Evolutionary conservation across 2,329 filamentous ascomycete species (phyloP).

Genomic region (Fusarium decemcellulare): DNA sequence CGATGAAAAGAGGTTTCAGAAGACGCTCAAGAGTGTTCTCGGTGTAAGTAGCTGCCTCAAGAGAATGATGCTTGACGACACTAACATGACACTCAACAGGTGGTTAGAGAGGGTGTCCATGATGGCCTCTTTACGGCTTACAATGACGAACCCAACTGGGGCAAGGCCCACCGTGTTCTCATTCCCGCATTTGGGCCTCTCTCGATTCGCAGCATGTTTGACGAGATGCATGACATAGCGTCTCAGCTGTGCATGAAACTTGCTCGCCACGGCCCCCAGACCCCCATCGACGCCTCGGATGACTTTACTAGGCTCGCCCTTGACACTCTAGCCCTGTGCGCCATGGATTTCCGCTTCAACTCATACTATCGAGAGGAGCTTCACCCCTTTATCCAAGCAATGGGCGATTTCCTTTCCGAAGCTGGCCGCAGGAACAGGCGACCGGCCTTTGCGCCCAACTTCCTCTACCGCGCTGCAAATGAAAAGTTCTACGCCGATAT

Average conservation of each 20-base stretch:
- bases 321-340: slow-evolving; percentile 79
- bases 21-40: slow-evolving; percentile 66
- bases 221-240: slow-evolving; percentile 78
- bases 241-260: slow-evolving; percentile 77
- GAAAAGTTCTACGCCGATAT: slow-evolving; percentile 70
- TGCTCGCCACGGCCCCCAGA: slow-evolving; percentile 72
- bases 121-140: slow-evolving; percentile 77
- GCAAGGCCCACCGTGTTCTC: slow-evolving; percentile 74
- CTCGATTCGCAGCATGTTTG: slow-evolving; percentile 77
- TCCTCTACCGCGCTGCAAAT: slow-evolving; percentile 64
- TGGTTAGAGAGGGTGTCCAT: slow-evolving; percentile 72
- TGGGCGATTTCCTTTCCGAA: slow-evolving; percentile 74
- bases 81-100: slow-evolving; percentile 37
- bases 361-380: slow-evolving; percentile 78
- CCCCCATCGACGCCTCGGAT: slow-evolving; percentile 72
- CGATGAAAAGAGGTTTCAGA: slow-evolving; percentile 76
- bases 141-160: slow-evolving; percentile 73
- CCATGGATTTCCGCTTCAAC: slow-evolving; percentile 83
- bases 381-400: slow-evolving; percentile 79
- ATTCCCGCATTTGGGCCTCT: slow-evolving; percentile 80
- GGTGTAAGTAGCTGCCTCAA: slow-evolving; percentile 44
- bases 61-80: not conserved
- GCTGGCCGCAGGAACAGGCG: slow-evolving; percentile 64
- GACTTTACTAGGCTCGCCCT: slow-evolving; percentile 82
- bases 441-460: slow-evolving; percentile 61